Evolutionary conservation across 2,329 filamentous ascomycete genomes (phyloP), one percentile per base, ranked within the genome.

Genomic region (Phaeoacremonium minimum): DNA sequence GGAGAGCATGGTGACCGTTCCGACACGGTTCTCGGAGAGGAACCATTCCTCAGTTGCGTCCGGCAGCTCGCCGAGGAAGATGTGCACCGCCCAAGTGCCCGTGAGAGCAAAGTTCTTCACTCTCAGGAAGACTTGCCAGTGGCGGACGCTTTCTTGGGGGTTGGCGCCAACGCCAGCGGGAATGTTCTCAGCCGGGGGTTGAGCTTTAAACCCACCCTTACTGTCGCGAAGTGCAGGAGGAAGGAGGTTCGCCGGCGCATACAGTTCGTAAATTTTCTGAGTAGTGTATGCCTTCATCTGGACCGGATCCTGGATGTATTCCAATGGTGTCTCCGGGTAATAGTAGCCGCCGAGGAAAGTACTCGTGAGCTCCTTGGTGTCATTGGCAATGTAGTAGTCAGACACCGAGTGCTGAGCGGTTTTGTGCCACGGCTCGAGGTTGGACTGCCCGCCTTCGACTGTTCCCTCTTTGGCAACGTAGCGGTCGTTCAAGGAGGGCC

Each of bases 41-140:
- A 38, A 32, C 36, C 36, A 38, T 15, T 38, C 36, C 4, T 30
- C 15, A 4, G 20, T n/a, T 7, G 28, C 18, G 4, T n/a, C 19
- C 4, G 36, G 36, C n/a, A 34, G 30, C 30, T 30, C 14, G 30
- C 36, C 36, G 14, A 38, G 30, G 30, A 38, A 38, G 30, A 38
- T 15, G 36, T 38, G 36, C 12, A 34, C 32, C 4, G 30, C 36
- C 36, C 36, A 38, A 8, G 36, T 38, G 2, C 36, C 36, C 3
- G 36, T 34, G 6, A 34, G 36, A 9, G 36, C 36, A 18, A 38
- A 38, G 16, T 38, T 38, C 22, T 30, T 38, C 11, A 38, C 36
- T 11, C 30, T 16, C n/a, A 38, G 22, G 22, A 38, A 38, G 9
- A 31, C 36, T 9, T 33, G 17, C 20, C 36, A 38, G 20, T 34